These are phyloP conservation scores for Phytophthora quininea DNA, from an alignment of 352 stramenopile genomes.

Conservation along the genomic window DNA sequence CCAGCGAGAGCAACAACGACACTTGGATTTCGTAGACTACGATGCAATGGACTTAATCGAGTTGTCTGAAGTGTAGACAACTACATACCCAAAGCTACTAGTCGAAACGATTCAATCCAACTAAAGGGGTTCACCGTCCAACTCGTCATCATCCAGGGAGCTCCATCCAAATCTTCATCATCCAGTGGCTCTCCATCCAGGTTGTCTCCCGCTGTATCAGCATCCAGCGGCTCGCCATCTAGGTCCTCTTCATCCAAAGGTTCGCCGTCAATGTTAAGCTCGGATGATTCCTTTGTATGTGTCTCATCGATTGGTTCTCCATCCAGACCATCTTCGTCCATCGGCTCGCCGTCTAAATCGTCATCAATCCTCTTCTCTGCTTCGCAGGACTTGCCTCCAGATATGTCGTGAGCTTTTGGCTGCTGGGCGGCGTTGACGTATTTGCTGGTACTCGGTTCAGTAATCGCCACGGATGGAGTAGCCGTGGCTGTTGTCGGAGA, in stretches of 20 bases:
- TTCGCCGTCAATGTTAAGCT: conserved; percentile 43
- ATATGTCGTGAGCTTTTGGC: neutral
- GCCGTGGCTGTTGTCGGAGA: conserved; percentile 29
- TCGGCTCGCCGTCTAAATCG: conserved; percentile 37
- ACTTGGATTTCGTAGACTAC: conserved; percentile 30
- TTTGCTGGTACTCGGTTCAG: neutral
- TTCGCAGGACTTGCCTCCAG: conserved; percentile 6
- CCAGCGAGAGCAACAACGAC: conserved; percentile 23
- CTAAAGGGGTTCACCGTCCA: conserved; percentile 47
- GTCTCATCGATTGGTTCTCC: conserved; percentile 37
- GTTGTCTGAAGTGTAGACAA: conserved; percentile 16
- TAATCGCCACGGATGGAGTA: no score
- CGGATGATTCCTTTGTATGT: conserved; percentile 13
- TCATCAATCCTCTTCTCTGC: conserved; percentile 4
- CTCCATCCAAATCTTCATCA: conserved; percentile 48
- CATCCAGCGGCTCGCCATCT: conserved; percentile 52
- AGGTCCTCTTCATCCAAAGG: conserved; percentile 44
- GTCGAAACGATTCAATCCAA: conserved; percentile 2
- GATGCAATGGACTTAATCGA: conserved; percentile 38
- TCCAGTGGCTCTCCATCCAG: conserved; percentile 49
- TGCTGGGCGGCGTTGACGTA: conserved; percentile 1
- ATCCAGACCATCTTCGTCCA: conserved; percentile 53
- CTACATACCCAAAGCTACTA: no score
- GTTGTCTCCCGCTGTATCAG: conserved; percentile 32
- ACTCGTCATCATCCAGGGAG: conserved; percentile 51